Evolutionary conservation across 1,139 yeast genomes (phyloP).

Genomic region (Magnusiomyces suaveolens): DNA sequence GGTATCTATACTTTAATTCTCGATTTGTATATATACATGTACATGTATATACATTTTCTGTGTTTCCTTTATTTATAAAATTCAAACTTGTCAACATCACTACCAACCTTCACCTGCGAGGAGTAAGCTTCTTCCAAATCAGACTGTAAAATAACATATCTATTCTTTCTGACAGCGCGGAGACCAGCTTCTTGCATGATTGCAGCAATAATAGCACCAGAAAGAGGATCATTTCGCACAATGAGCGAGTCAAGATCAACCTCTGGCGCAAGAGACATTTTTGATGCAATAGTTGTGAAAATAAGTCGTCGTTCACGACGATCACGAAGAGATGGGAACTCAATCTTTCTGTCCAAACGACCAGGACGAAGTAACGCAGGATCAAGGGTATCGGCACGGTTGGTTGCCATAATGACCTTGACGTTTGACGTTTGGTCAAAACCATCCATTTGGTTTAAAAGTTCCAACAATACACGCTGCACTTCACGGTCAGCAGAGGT

Average conservation of each 20-base stretch:
- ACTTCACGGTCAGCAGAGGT: slow-evolving; percentile 99
- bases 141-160: slow-evolving; percentile 89
- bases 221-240: slow-evolving; percentile 89
- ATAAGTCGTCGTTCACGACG: slow-evolving; percentile 96
- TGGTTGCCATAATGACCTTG: slow-evolving; percentile 97
- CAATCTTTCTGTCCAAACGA: slow-evolving; percentile 94
- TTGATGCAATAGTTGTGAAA: slow-evolving; percentile 90
- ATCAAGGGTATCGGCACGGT: slow-evolving; percentile 94
- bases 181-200: slow-evolving; percentile 99
- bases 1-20: neutral
- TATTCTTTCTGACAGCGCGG: slow-evolving; percentile 93
- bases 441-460: slow-evolving; percentile 98
- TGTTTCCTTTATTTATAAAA: slow-evolving; percentile 61
- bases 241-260: slow-evolving; percentile 91
- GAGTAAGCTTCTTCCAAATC: slow-evolving; percentile 98
- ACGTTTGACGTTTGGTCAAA: slow-evolving; percentile 93
- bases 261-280: slow-evolving; percentile 97
- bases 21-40: too few species aligned
- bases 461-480: slow-evolving; percentile 91
- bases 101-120: slow-evolving; percentile 89
- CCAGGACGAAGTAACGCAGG: slow-evolving; percentile 98
- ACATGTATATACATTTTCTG: neutral
- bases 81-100: slow-evolving; percentile 93
- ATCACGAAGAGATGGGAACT: slow-evolving; percentile 89
- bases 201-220: slow-evolving; percentile 97